Conservation (phyloP, 2,329 filamentous ascomycete genomes). For the Botrytis sinoallii region DNA sequence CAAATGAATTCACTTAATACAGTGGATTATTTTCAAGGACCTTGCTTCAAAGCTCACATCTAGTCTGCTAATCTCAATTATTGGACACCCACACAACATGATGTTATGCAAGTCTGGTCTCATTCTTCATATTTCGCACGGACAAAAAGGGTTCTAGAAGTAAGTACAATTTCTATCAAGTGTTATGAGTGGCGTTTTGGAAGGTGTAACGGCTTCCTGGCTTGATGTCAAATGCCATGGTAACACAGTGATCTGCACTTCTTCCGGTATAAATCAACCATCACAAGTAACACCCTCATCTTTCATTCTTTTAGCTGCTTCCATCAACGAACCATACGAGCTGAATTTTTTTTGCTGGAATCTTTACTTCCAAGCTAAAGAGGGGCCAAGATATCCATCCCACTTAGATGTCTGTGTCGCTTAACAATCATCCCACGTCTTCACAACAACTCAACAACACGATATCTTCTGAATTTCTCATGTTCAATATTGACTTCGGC, state of each 20-base stretch:
- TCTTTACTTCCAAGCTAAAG: background rate
- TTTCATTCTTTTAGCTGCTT: background rate
- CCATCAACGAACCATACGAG: background rate
- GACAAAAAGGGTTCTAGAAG: background rate
- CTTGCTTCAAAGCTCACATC: background rate
- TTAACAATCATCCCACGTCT: slow-evolving; percentile 8
- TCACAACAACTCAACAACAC: background rate
- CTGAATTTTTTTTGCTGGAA: background rate
- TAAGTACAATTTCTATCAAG: background rate
- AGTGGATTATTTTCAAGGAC: background rate
- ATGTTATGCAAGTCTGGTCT: slow-evolving; percentile 9
- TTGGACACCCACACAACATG: slow-evolving; percentile 8
- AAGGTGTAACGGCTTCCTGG: background rate
- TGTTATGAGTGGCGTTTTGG: background rate
- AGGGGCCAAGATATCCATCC: background rate
- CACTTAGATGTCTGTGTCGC: background rate
- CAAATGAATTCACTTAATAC: background rate
- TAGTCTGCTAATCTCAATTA: background rate
- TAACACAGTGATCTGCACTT: background rate
- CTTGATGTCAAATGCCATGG: background rate
- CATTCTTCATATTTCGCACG: background rate
- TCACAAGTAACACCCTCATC: background rate
- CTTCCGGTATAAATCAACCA: background rate
- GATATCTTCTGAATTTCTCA: background rate
- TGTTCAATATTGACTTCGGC: slow-evolving; percentile 3